Evolutionary conservation across 495 filamentous ascomycete genomes (phyloP).

Genomic region (Talaromyces adpressus): DNA sequence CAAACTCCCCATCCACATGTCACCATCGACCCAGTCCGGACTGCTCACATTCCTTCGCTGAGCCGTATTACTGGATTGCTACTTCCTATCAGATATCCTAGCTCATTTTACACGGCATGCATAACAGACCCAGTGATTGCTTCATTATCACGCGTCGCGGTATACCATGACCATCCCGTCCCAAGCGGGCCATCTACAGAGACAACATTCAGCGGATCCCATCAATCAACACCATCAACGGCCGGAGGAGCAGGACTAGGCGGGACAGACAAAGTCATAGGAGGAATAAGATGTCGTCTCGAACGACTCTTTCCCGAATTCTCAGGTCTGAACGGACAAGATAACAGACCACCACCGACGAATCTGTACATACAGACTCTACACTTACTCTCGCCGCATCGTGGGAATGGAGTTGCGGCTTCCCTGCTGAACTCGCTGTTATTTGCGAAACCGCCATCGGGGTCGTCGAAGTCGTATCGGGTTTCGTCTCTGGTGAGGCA

Average conservation of each 20-base stretch:
- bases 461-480: conserved; percentile 17
- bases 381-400: conserved; percentile 74
- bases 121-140: conserved; percentile 58
- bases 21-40: conserved; percentile 51
- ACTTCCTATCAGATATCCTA: conserved; percentile 81
- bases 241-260: conserved; percentile 12
- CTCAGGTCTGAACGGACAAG: conserved; percentile 13
- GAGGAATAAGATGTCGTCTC: conserved; percentile 76
- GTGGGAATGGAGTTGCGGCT: conserved; percentile 69
- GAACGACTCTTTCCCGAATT: conserved; percentile 39
- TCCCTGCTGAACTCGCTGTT: conserved; percentile 54
- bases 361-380: conserved; percentile 86
- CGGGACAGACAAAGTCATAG: conserved; percentile 57
- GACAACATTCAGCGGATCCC: conserved; percentile 1
- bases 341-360: conserved; percentile 20
- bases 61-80: conserved; percentile 76
- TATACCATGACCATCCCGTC: conserved; percentile 50
- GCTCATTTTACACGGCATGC: conserved; percentile 75
- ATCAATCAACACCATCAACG: not conserved
- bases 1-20: conserved; percentile 32
- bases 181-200: conserved; percentile 27
- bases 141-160: conserved; percentile 70
- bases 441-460: conserved; percentile 38
- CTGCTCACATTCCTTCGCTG: conserved; percentile 62
- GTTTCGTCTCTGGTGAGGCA: conserved; percentile 44